These are phyloP conservation scores for Pseudonectria foliicola DNA, from an alignment of 2,329 filamentous ascomycete genomes.

Conservation along the genomic window DNA sequence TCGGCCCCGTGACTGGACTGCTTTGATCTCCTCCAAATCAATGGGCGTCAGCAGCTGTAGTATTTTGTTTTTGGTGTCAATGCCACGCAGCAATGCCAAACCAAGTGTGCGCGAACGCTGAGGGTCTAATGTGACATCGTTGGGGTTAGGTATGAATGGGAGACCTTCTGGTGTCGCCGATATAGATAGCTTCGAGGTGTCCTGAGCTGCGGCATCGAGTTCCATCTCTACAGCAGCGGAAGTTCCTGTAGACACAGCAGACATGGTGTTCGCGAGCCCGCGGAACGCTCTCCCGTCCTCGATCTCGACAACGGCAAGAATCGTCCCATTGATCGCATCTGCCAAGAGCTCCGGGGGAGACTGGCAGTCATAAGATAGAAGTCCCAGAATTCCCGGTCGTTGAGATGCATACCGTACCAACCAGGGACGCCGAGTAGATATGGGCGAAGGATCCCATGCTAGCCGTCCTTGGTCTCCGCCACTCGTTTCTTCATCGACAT, in stretches of 20 bases:
- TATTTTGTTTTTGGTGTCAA: slow-evolving; percentile 46
- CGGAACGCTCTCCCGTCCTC: slow-evolving; percentile 46
- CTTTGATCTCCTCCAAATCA: slow-evolving; percentile 30
- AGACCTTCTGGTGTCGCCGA: slow-evolving; percentile 41
- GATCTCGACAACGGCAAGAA: slow-evolving; percentile 59
- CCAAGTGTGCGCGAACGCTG: slow-evolving; percentile 52
- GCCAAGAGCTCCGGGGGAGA: slow-evolving; percentile 50
- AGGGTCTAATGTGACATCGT: slow-evolving; percentile 52
- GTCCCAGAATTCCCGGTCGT: slow-evolving; percentile 50
- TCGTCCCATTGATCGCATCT: slow-evolving; percentile 62
- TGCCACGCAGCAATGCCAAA: slow-evolving; percentile 61
- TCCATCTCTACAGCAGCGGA: slow-evolving; percentile 14
- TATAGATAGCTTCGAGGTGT: slow-evolving; percentile 1
- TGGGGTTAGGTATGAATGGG: slow-evolving; percentile 53
- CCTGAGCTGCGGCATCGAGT: slow-evolving; percentile 1
- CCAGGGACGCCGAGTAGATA: slow-evolving; percentile 53
- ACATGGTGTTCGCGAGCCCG: slow-evolving; percentile 13
- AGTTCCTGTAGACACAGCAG: background rate
- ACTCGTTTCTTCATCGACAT: slow-evolving; percentile 11
- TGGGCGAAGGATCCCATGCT: slow-evolving; percentile 46
- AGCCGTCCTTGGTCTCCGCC: slow-evolving; percentile 8
- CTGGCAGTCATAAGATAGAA: slow-evolving; percentile 62
- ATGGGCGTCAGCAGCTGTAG: slow-evolving; percentile 63
- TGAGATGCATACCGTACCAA: slow-evolving; percentile 51
- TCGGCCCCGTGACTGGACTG: slow-evolving; percentile 33